A percentile compares a stretch with the other conserved stretches of the same genome.
phyloP scores from a whole-genome alignment of 352 stramenopile genomes.

The Globisporangium rhizosaccharum region DNA sequence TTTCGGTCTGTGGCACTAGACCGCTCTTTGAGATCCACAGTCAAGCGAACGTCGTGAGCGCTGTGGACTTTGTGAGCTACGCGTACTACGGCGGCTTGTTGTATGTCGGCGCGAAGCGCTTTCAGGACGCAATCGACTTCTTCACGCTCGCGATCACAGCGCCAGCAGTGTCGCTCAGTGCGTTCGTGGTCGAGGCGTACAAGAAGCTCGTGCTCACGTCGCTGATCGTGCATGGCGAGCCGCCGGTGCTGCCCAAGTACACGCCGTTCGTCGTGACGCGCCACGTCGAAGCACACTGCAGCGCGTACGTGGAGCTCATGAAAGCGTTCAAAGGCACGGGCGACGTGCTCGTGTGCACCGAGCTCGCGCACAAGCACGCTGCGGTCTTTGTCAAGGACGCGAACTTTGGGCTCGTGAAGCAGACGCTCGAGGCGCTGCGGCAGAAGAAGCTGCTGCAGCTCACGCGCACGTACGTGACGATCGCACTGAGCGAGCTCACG shows the following conservation, averaged over 20 bases:
- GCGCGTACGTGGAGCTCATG: slow-evolving; percentile 46
- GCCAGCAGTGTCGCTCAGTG: slow-evolving; percentile 63
- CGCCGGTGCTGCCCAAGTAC: slow-evolving; percentile 66
- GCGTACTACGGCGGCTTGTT: slow-evolving; percentile 80
- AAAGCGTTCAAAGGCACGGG: slow-evolving; percentile 49
- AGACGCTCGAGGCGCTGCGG: slow-evolving; percentile 61
- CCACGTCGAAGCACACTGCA: slow-evolving; percentile 63
- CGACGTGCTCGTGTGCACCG: slow-evolving; percentile 23
- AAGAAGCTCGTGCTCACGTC: slow-evolving; percentile 77
- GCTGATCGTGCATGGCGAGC: slow-evolving; percentile 52
- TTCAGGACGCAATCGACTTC: slow-evolving; percentile 65
- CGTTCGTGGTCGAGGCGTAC: slow-evolving; percentile 78
- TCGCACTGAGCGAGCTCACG: slow-evolving; percentile 59
- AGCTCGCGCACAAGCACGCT: slow-evolving; percentile 36
- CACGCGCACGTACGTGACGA: slow-evolving; percentile 73
- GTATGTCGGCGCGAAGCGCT: slow-evolving; percentile 71
- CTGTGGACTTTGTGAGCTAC: slow-evolving; percentile 75
- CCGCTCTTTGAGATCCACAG: slow-evolving; percentile 68
- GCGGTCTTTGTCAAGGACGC: slow-evolving; percentile 48
- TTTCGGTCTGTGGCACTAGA: slow-evolving; percentile 22
- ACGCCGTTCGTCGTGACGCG: slow-evolving; percentile 71
- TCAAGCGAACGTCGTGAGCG: slow-evolving; percentile 40
- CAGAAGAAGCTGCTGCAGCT: slow-evolving; percentile 68
- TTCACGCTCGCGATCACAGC: slow-evolving; percentile 70
- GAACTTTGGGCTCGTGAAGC: slow-evolving; percentile 78